Percentiles rank a stretch among this genome's conserved stretches.
Evolutionary conservation across 2,329 filamentous ascomycete genomes (phyloP).

Genomic region (Colletotrichum neosansevieriae): DNA sequence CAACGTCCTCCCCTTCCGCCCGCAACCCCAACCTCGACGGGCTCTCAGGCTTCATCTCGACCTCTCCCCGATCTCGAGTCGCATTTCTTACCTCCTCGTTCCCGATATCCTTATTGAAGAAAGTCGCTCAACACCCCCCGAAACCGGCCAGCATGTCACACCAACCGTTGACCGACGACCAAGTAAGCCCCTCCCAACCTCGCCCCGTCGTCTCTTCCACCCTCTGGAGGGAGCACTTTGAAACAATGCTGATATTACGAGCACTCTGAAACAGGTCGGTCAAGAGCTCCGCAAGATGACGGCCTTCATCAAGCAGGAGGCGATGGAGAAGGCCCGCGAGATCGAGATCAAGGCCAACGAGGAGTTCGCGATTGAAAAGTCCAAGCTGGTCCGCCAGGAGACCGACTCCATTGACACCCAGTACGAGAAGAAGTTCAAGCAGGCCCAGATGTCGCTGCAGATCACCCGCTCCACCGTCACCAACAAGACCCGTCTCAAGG

Average conservation of each 20-base stretch:
- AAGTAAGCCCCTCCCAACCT: conserved; percentile 38
- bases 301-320: conserved; percentile 99
- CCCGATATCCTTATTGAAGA: conserved; percentile 30
- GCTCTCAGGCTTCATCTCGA: conserved; percentile 10
- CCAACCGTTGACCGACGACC: conserved; percentile 43
- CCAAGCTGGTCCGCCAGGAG: conserved; percentile 96
- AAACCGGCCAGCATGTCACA: conserved; percentile 42
- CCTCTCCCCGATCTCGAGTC: conserved; percentile 24
- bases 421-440: conserved; percentile 99
- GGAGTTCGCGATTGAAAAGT: conserved; percentile 99
- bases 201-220: neutral
- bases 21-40: conserved; percentile 20
- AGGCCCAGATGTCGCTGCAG: conserved; percentile 98
- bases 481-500: conserved; percentile 94
- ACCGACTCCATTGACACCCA: conserved; percentile 89
- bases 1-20: conserved; percentile 28
- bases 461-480: conserved; percentile 95
- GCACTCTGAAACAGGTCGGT: conserved; percentile 76
- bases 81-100: neutral
- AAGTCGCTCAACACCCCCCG: conserved; percentile 35
- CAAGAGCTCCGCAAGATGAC: conserved; percentile 99
- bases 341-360: conserved; percentile 99
- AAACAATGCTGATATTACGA: conserved; percentile 12
- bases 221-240: neutral
- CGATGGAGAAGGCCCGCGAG: conserved; percentile 94